phyloP scores from a whole-genome alignment of 768 basidiomycete species.

The Boletus coccyginus region DNA sequence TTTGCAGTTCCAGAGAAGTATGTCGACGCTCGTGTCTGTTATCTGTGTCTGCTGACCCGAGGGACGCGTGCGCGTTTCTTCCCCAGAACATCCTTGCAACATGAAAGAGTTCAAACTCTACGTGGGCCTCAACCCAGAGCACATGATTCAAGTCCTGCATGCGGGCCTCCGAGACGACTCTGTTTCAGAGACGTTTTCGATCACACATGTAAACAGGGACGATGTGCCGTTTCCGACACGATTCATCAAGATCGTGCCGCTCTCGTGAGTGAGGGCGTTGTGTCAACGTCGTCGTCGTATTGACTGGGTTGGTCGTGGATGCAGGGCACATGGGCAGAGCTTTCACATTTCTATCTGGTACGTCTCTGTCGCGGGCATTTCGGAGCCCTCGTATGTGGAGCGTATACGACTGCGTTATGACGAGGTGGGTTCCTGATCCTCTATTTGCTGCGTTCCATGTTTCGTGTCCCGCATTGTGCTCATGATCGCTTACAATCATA shows the following conservation, averaged over 20 bases:
- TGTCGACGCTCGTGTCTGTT: background rate
- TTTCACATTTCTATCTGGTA: slow-evolving; percentile 84
- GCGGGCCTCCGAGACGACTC: slow-evolving; percentile 63
- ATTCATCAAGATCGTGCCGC: slow-evolving; percentile 71
- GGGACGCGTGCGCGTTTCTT: background rate
- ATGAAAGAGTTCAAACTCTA: slow-evolving; percentile 80
- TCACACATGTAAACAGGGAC: slow-evolving; percentile 53
- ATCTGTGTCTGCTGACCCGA: background rate
- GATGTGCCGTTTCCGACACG: slow-evolving; percentile 61
- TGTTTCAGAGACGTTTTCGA: slow-evolving; percentile 58
- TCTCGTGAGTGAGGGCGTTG: slow-evolving; percentile 52
- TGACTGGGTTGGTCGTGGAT: background rate
- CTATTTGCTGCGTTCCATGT: too few relatives aligned
- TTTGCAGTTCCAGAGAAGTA: slow-evolving; percentile 29
- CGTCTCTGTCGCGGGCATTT: slow-evolving; percentile 59
- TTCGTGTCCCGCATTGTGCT: too few relatives aligned
- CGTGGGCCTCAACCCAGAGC: slow-evolving; percentile 60
- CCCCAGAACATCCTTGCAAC: slow-evolving; percentile 77
- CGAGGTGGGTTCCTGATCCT: slow-evolving; percentile 45
- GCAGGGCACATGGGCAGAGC: slow-evolving; percentile 65
- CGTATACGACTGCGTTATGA: slow-evolving; percentile 52
- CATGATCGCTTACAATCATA: background rate
- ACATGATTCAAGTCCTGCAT: slow-evolving; percentile 67
- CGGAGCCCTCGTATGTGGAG: slow-evolving; percentile 55
- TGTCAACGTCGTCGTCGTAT: background rate